These are phyloP conservation scores for Sugiyamaella qingdaonensis DNA, from an alignment of 805 yeast genomes.

Conservation along the genomic window DNA sequence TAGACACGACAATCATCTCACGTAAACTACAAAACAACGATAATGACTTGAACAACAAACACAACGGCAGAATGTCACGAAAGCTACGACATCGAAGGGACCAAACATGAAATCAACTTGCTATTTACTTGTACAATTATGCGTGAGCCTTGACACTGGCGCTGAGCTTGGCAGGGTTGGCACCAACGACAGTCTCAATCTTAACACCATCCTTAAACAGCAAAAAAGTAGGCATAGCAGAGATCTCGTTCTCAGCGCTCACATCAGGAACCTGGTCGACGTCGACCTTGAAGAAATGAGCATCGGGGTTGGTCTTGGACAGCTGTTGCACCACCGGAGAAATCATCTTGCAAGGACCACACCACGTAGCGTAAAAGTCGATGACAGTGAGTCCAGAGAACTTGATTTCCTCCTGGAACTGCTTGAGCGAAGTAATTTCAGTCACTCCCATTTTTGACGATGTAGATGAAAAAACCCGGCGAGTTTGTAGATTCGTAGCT, in stretches of 20 bases:
- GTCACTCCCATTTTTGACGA: constrained; percentile 45
- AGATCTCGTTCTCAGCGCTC: constrained; percentile 65
- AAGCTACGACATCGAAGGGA: not conserved
- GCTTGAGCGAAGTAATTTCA: constrained; percentile 45
- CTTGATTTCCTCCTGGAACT: constrained; percentile 63
- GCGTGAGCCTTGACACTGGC: constrained; percentile 62
- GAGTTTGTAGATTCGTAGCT: not conserved
- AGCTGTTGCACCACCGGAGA: constrained; percentile 69
- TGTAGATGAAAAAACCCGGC: constrained; percentile 10
- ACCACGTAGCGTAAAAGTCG: constrained; percentile 97
- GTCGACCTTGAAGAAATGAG: constrained; percentile 83
- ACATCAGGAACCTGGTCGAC: constrained; percentile 76
- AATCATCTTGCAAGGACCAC: constrained; percentile 96
- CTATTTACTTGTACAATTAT: constrained; percentile 10
- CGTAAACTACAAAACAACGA: no score
- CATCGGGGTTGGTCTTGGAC: constrained; percentile 50
- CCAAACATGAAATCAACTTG: not conserved
- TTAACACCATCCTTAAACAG: constrained; percentile 80
- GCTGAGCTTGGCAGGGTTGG: constrained; percentile 55
- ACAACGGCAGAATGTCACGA: not conserved
- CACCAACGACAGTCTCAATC: constrained; percentile 80
- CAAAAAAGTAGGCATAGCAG: constrained; percentile 65
- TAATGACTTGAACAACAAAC: not conserved
- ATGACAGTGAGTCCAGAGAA: constrained; percentile 77
- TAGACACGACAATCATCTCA: no score